These are phyloP conservation scores for Saururus chinensis DNA, from an alignment of 164 flowering plant species.

Conservation along the genomic window DNA sequence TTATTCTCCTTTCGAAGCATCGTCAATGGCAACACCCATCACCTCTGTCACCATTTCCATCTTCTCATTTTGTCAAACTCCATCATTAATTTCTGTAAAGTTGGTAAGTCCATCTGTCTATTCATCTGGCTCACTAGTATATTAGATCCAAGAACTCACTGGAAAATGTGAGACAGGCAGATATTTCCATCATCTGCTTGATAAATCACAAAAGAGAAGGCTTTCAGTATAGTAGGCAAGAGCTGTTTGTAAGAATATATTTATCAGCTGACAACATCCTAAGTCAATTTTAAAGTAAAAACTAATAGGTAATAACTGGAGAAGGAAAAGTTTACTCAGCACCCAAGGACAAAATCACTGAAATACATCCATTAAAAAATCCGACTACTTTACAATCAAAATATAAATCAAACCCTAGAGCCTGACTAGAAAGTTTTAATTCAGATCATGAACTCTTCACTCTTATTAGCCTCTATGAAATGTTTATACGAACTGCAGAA, in stretches of 20 bases:
- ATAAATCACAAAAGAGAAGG: neutral
- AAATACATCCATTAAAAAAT: too few species aligned
- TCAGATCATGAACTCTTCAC: too few species aligned
- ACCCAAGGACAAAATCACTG: too few species aligned
- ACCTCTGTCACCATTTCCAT: constrained; percentile 81
- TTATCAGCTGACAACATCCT: too few species aligned
- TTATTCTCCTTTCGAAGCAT: constrained; percentile 85
- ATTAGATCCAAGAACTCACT: neutral
- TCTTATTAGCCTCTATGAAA: too few species aligned
- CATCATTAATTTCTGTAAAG: constrained; percentile 73
- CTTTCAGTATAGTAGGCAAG: neutral
- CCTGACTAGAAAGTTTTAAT: too few species aligned
- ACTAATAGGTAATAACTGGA: too few species aligned
- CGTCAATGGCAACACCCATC: constrained; percentile 85
- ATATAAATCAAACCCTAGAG: too few species aligned
- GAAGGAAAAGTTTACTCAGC: too few species aligned
- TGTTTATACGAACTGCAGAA: too few species aligned
- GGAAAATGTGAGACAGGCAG: neutral
- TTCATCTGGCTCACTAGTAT: constrained; percentile 67
- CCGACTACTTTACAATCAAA: too few species aligned
- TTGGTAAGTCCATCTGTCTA: constrained; percentile 79
- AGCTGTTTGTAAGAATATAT: neutral
- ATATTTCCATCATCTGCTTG: neutral
- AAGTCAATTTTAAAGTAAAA: too few species aligned
- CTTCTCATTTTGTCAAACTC: constrained; percentile 84